Conservation (phyloP, 345 rosid genomes). For the Salix arbutifolia region DNA sequence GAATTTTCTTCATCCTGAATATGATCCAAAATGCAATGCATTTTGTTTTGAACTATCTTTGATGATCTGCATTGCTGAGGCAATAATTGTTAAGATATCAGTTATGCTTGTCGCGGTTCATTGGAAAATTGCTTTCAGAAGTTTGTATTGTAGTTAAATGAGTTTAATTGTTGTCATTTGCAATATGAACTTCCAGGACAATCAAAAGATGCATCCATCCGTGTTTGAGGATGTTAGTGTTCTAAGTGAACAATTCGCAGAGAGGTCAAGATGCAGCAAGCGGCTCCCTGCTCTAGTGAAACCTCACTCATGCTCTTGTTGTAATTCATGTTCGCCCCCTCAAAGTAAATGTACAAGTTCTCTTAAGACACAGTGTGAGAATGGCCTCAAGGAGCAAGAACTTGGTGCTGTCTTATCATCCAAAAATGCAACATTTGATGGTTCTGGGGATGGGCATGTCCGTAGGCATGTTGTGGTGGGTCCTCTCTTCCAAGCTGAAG, state of each 20-base stretch:
- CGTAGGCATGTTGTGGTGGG: slow-evolving; percentile 13
- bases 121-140: background rate
- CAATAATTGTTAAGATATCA: background rate
- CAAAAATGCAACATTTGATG: background rate
- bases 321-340: slow-evolving; percentile 30
- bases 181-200: slow-evolving; percentile 43
- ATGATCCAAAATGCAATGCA: background rate
- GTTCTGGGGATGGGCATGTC: slow-evolving; percentile 4
- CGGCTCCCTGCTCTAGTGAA: slow-evolving; percentile 11
- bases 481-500: slow-evolving; percentile 28
- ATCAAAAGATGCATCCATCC: slow-evolving; percentile 51
- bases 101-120: background rate
- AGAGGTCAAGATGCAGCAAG: slow-evolving; percentile 20
- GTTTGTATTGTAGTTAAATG: background rate
- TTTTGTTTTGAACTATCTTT: background rate
- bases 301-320: slow-evolving; percentile 26
- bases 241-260: slow-evolving; percentile 21
- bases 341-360: slow-evolving; percentile 18
- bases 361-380: slow-evolving; percentile 13
- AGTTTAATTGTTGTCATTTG: background rate
- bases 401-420: background rate
- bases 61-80: background rate
- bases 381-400: slow-evolving; percentile 7
- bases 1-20: background rate
- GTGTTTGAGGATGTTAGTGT: slow-evolving; percentile 40